phyloP scores from a whole-genome alignment of 495 filamentous ascomycete species.

The Venustampulla echinocandica region DNA sequence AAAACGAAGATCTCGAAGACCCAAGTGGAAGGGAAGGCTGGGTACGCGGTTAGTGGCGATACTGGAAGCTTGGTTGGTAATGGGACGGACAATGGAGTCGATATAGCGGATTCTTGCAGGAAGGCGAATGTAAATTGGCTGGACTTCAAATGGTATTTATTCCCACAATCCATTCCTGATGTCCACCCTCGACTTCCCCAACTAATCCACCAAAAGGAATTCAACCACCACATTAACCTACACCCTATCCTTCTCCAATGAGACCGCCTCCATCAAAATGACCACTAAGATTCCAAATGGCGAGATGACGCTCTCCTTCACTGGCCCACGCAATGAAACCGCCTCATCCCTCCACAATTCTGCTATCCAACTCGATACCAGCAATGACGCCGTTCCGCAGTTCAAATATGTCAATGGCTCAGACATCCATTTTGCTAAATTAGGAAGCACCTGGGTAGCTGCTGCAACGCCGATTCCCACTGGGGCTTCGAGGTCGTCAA shows the following conservation, averaged over 20 bases:
- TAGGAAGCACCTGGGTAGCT: neutral
- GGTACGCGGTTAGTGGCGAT: neutral
- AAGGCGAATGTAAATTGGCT: neutral
- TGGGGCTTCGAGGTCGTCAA: neutral
- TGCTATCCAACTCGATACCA: neutral
- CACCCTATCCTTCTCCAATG: neutral
- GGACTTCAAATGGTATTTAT: neutral
- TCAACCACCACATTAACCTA: neutral
- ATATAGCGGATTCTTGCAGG: neutral
- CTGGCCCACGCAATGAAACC: neutral
- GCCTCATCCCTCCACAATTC: no score
- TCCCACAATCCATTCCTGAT: neutral
- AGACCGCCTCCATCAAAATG: neutral
- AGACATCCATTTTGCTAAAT: neutral
- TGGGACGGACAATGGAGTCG: neutral
- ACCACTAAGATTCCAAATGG: neutral
- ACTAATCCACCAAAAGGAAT: neutral
- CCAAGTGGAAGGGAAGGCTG: neutral
- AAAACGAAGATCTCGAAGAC: neutral
- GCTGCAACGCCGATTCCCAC: neutral
- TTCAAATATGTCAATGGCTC: neutral
- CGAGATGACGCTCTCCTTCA: neutral
- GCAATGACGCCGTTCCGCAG: neutral
- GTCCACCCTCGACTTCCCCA: no score
- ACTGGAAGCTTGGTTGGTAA: neutral